These are phyloP conservation scores for Podaxis carcinomalis DNA, from an alignment of 768 basidiomycete species.

Conservation along the genomic window DNA sequence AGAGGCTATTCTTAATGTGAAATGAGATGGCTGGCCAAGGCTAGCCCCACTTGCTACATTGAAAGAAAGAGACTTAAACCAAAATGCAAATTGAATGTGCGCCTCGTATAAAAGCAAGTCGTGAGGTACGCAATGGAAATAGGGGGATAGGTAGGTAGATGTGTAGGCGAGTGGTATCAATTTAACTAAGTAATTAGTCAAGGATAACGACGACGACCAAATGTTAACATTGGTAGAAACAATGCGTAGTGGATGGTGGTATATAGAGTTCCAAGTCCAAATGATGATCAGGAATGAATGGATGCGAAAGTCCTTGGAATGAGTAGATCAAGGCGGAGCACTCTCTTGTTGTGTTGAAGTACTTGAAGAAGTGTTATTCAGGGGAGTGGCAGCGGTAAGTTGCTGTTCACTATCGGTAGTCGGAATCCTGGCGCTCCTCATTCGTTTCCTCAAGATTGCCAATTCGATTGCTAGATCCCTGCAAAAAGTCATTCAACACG, in stretches of 20 bases:
- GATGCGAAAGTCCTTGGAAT: neutral
- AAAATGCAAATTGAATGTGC: too few species aligned
- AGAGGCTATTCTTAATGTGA: too few species aligned
- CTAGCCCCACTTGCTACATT: too few species aligned
- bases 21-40: too few species aligned
- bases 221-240: neutral
- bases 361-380: neutral
- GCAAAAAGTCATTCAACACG: constrained; percentile 8
- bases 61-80: too few species aligned
- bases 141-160: neutral
- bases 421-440: constrained; percentile 26
- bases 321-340: constrained; percentile 1
- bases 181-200: neutral
- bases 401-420: neutral
- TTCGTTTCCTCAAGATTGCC: constrained; percentile 65
- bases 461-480: constrained; percentile 59
- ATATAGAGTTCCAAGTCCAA: neutral
- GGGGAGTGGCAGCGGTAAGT: neutral
- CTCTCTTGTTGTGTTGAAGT: neutral
- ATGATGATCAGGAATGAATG: neutral
- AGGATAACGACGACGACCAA: neutral
- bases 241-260: neutral
- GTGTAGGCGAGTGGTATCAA: neutral
- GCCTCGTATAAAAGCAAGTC: too few species aligned
- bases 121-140: neutral